Evolutionary conservation across 2,329 filamentous ascomycete genomes (phyloP).

Genomic region (Alternaria alternata): DNA sequence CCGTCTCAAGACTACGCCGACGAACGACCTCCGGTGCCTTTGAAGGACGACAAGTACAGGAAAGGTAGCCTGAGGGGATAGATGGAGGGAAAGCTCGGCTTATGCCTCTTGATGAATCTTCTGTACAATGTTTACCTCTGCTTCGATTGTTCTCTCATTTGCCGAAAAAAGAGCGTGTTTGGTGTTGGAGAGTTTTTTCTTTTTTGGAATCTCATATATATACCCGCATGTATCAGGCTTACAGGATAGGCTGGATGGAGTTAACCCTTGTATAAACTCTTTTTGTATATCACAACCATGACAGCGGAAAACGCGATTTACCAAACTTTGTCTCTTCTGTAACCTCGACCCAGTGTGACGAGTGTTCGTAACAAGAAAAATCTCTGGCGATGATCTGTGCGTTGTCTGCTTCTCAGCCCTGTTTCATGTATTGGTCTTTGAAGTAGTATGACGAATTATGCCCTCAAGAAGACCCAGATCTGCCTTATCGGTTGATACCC

Average conservation of each 20-base stretch:
- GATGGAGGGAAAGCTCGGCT: neutral
- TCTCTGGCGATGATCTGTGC: too few species aligned
- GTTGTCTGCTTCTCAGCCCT: too few species aligned
- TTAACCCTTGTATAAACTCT: neutral
- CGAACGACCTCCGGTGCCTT: slow-evolving; percentile 13
- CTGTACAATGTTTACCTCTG: neutral
- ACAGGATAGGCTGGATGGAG: neutral
- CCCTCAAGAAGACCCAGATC: too few species aligned
- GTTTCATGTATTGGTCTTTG: too few species aligned
- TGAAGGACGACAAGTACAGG: slow-evolving; percentile 18
- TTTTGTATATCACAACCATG: neutral
- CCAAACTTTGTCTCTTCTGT: neutral
- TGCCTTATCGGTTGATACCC: too few species aligned
- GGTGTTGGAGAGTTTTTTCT: neutral
- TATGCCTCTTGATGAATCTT: neutral
- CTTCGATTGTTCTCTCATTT: neutral
- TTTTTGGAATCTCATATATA: neutral
- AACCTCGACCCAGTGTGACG: neutral
- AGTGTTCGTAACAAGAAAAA: neutral
- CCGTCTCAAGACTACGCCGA: slow-evolving; percentile 14
- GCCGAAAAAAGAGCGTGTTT: neutral
- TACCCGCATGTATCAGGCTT: neutral
- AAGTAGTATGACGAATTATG: too few species aligned
- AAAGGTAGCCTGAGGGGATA: slow-evolving; percentile 13
- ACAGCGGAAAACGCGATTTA: neutral